A percentile compares a stretch with the other conserved stretches of the same genome.
These are phyloP conservation scores for Starmerella sirachaensis DNA, from an alignment of 805 yeast species.

Conservation along the genomic window DNA sequence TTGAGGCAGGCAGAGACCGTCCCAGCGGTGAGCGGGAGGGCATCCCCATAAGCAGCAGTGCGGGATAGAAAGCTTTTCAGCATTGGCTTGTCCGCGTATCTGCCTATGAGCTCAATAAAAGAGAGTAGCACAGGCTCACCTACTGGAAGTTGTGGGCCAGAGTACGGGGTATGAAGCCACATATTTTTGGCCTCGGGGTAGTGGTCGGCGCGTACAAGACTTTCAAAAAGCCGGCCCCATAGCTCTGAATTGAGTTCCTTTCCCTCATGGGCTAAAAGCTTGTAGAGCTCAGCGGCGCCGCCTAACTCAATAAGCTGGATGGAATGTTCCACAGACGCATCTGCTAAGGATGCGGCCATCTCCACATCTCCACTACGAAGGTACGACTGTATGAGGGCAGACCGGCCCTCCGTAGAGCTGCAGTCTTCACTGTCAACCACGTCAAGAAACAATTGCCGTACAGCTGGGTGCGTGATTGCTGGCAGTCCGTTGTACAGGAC, in stretches of 20 bases:
- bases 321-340: not conserved
- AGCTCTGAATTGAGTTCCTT: not conserved
- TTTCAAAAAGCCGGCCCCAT: slow-evolving; percentile 9
- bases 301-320: not conserved
- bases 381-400: too few species aligned
- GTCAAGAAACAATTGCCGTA: slow-evolving; percentile 9
- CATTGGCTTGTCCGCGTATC: slow-evolving; percentile 6
- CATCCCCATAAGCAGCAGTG: slow-evolving; percentile 3
- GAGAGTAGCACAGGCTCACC: not conserved
- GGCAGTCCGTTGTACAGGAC: slow-evolving; percentile 4
- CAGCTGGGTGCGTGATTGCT: slow-evolving; percentile 4
- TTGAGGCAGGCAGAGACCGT: slow-evolving; percentile 10
- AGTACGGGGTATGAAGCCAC: slow-evolving; percentile 12
- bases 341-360: not conserved
- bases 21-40: slow-evolving; percentile 4
- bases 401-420: not conserved
- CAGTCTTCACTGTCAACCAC: not conserved
- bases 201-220: slow-evolving; percentile 3
- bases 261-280: not conserved
- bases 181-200: slow-evolving; percentile 3
- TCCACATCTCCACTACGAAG: slow-evolving; percentile 1
- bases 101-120: slow-evolving; percentile 9
- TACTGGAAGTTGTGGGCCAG: too few species aligned
- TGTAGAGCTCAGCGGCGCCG: not conserved
- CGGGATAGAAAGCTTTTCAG: slow-evolving; percentile 1